Conservation (phyloP, 345 rosid genomes). For the Moricandia arvensis region DNA sequence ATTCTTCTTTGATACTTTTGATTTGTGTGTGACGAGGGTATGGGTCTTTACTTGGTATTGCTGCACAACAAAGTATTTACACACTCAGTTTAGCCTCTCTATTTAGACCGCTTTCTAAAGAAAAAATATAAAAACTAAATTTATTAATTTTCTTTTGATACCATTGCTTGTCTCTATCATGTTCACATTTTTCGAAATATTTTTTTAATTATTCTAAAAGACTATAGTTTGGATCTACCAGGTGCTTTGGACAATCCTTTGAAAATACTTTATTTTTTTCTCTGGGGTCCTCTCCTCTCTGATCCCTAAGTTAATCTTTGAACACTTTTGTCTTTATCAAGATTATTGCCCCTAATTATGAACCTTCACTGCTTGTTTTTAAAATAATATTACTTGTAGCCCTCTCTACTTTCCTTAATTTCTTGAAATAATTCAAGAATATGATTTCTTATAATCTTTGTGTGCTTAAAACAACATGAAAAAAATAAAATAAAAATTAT, state of each 20-base stretch:
- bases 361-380: slow-evolving; percentile 9
- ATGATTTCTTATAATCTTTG: slow-evolving; percentile 7
- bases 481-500: no score
- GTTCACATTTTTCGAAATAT: slow-evolving; percentile 15
- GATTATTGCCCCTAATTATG: slow-evolving; percentile 35
- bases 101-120: slow-evolving; percentile 21
- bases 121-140: background rate
- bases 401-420: slow-evolving; percentile 28
- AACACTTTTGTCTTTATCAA: slow-evolving; percentile 41
- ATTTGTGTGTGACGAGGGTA: slow-evolving; percentile 23
- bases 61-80: slow-evolving; percentile 38
- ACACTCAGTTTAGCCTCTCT: slow-evolving; percentile 31
- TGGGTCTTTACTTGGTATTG: slow-evolving; percentile 39
- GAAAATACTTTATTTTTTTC: background rate
- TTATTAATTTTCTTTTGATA: background rate
- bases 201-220: slow-evolving; percentile 7
- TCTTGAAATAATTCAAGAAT: slow-evolving; percentile 17
- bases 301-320: slow-evolving; percentile 39
- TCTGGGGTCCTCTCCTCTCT: slow-evolving; percentile 36
- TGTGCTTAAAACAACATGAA: slow-evolving; percentile 1
- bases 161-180: slow-evolving; percentile 33
- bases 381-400: background rate
- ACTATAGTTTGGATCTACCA: slow-evolving; percentile 19
- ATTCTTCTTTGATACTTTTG: slow-evolving; percentile 10
- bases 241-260: slow-evolving; percentile 34